phyloP scores from a whole-genome alignment of 305 asterid species.

The Euphrasia arctica region DNA sequence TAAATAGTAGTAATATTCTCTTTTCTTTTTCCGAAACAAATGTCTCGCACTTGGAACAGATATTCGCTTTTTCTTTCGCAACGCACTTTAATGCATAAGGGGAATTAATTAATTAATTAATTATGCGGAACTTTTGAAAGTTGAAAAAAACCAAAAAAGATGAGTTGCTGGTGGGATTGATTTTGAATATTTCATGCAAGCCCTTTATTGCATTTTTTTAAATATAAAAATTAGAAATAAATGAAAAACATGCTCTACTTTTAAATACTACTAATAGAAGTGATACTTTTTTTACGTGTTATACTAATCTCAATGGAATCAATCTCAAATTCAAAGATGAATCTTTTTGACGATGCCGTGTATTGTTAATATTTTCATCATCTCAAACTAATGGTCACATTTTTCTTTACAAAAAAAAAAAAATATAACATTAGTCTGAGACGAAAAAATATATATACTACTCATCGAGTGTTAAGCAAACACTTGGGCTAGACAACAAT shows the following conservation, averaged over 20 bases:
- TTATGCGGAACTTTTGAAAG: slow-evolving; percentile 71
- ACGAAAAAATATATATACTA: too few species aligned
- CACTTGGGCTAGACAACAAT: too few species aligned
- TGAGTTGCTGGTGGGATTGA: slow-evolving; percentile 45
- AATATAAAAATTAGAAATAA: too few species aligned
- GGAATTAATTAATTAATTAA: slow-evolving; percentile 24
- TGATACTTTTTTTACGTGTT: slow-evolving; percentile 10
- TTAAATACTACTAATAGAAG: slow-evolving; percentile 6
- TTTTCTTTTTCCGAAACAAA: slow-evolving; percentile 32
- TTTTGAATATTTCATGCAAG: slow-evolving; percentile 53
- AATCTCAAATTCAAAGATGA: slow-evolving; percentile 33
- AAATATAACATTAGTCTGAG: too few species aligned
- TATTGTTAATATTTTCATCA: too few species aligned
- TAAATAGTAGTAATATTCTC: slow-evolving; percentile 50
- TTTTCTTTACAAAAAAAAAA: too few species aligned
- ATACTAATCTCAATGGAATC: slow-evolving; percentile 32
- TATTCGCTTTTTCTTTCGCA: slow-evolving; percentile 43
- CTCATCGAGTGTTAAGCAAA: too few species aligned
- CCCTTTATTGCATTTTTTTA: slow-evolving; percentile 24
- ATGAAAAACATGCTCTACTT: slow-evolving; percentile 22
- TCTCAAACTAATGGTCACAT: too few species aligned
- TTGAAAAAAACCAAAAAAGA: slow-evolving; percentile 40
- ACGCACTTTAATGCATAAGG: slow-evolving; percentile 35
- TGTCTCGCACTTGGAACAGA: slow-evolving; percentile 47
- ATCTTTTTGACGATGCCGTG: slow-evolving; percentile 12